A percentile compares a stretch with the other conserved stretches of the same genome.
phyloP scores from a whole-genome alignment of 148 eudicot species.

The Arctostaphylos glauca region DNA sequence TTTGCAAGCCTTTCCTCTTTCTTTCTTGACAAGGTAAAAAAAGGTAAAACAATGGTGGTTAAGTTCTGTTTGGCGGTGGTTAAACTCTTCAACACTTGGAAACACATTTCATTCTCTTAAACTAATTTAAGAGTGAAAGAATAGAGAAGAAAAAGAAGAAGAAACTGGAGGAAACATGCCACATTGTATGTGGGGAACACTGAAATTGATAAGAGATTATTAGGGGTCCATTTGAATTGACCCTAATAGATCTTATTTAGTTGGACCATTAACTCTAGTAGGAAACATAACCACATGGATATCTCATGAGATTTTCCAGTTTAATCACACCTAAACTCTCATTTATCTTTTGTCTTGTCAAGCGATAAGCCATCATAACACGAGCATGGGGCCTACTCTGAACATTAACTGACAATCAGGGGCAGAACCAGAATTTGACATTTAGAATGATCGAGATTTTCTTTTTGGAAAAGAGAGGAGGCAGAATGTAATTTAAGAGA shows the following conservation, averaged over 20 bases:
- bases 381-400: constrained; percentile 14
- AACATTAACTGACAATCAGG: constrained; percentile 11
- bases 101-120: neutral
- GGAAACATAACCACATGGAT: constrained; percentile 78
- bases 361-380: constrained; percentile 28
- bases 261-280: constrained; percentile 33
- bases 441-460: no score
- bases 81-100: neutral
- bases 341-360: constrained; percentile 48
- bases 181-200: constrained; percentile 37
- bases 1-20: neutral
- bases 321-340: constrained; percentile 39
- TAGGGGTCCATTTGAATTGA: constrained; percentile 37
- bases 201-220: constrained; percentile 24
- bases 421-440: no score
- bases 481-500: no score
- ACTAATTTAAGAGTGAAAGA: neutral
- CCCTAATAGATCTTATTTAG: constrained; percentile 31
- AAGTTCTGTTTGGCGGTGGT: constrained; percentile 7
- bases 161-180: constrained; percentile 27
- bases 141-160: neutral
- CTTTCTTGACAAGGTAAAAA: neutral
- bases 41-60: neutral
- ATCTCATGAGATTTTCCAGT: constrained; percentile 34
- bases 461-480: no score